A percentile compares a stretch with the other conserved stretches of the same genome.
Conservation (phyloP, 176 grass and related monocot genomes). For the Sorghum bicolor region DNA sequence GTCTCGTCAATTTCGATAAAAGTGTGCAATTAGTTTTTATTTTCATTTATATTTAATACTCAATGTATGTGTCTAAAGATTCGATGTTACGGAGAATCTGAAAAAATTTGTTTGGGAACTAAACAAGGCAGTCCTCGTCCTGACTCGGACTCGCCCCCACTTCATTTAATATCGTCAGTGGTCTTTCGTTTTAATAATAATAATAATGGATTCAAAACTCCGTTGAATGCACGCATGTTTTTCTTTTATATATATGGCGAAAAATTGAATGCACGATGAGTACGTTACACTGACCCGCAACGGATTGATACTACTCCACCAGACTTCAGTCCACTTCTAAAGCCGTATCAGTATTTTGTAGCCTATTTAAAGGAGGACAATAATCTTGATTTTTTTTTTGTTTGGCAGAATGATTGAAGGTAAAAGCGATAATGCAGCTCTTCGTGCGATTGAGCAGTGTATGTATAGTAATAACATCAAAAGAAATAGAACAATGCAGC, state of each 20-base stretch:
- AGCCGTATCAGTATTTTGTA: too few relatives aligned
- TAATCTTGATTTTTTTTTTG: too few relatives aligned
- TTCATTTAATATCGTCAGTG: neutral
- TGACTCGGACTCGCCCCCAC: neutral
- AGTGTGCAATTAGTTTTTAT: too few relatives aligned
- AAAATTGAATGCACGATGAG: neutral
- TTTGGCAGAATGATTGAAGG: too few relatives aligned
- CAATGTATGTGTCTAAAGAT: too few relatives aligned
- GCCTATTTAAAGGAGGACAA: too few relatives aligned
- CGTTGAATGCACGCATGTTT: neutral
- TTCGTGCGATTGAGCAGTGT: neutral
- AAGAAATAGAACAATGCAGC: neutral
- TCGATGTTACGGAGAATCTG: too few relatives aligned
- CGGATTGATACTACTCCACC: neutral
- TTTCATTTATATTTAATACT: too few relatives aligned
- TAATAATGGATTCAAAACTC: neutral
- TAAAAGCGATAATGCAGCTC: neutral
- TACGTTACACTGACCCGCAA: conserved; percentile 20
- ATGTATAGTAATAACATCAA: too few relatives aligned
- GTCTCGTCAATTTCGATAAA: too few relatives aligned
- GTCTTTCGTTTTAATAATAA: neutral
- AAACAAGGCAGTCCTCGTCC: neutral
- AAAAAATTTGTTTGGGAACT: too few relatives aligned
- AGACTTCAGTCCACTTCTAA: neutral
- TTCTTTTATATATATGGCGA: neutral